These are phyloP conservation scores for Euryodendron excelsum DNA, from an alignment of 148 eudicot species.

Conservation along the genomic window DNA sequence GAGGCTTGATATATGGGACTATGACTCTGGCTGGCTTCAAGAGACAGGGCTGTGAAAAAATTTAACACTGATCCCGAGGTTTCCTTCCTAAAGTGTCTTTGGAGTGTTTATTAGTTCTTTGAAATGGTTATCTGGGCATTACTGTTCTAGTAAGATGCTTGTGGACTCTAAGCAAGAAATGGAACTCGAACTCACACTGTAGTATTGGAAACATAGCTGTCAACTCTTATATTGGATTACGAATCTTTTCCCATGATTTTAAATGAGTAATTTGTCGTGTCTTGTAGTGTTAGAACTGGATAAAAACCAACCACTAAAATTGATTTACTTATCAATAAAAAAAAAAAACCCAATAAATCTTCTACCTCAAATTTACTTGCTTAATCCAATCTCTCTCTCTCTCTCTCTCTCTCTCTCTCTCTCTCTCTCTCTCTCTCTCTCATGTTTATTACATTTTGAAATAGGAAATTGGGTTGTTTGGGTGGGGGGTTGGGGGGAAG, in stretches of 20 bases:
- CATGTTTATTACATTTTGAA: too few relatives aligned
- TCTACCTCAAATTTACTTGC: not conserved
- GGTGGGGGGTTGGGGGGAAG: too few relatives aligned
- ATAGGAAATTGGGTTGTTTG: too few relatives aligned
- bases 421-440: too few relatives aligned
- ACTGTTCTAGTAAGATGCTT: not conserved
- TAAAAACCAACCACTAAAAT: not conserved
- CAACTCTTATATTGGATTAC: not conserved
- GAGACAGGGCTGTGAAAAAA: constrained; percentile 97
- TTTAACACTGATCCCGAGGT: constrained; percentile 91
- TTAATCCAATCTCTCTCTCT: too few relatives aligned
- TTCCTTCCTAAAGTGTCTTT: constrained; percentile 13
- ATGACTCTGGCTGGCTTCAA: constrained; percentile 76
- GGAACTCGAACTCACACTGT: not conserved
- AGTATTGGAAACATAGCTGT: not conserved
- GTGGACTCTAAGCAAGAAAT: not conserved
- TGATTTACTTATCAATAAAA: too few relatives aligned
- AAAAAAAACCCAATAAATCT: too few relatives aligned
- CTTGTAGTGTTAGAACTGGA: not conserved
- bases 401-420: too few relatives aligned
- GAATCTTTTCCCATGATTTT: not conserved
- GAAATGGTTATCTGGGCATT: not conserved
- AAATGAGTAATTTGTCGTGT: not conserved
- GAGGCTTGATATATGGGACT: constrained; percentile 98
- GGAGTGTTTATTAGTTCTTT: not conserved